Evolutionary conservation across 2,329 filamentous ascomycete species (phyloP), one percentile per base, ranked within the genome.

Genomic region (Rhexocercosporidium sp.): DNA sequence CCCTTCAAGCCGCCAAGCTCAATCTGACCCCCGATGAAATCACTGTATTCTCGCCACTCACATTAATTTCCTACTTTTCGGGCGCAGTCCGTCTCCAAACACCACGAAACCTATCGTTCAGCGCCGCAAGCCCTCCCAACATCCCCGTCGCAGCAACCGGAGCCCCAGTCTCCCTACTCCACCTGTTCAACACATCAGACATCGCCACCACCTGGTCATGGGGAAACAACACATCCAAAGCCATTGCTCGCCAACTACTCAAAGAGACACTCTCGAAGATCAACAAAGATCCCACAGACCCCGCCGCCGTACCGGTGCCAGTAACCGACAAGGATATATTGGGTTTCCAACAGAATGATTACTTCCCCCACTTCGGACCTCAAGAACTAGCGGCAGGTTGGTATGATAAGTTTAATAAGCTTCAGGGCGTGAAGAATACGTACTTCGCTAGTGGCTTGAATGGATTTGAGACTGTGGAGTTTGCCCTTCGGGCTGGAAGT

Each of bases 131-230:
- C 41, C 29, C 54, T 7, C 57, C 64, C 53, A 54, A 11, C 12
- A 18, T 66, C 14, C 64, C 56, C 9, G 31, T 59, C 14, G 25
- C 27, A 25, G 29, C 46, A 18, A 62, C 47, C 14, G 64, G 57
- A n/a, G 64, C 34, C 14, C 64, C 64, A 20, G 22, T 62, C 6
- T 59, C 47, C 8, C 20, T 60, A 9, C 18, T 56, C n/a, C 31
- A 62, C 5, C 20, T 66, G 1, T 39, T 39, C 34, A 56, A 46
- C 7, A 51, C 37, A 8, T 49, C 54, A 6, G 49, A 66, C 27
- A 62, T 66, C 11, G 57, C 64, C 44, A 66, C 54, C 11, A 56
- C 64, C 12, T 66, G 51, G 47, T 66, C 64, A 31, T 66, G 64
- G 64, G 57, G 57, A 5, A 46, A 56, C n/a, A 59, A 49, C 22